These are phyloP conservation scores for Hypoxylon sp. DNA, from an alignment of 2,329 filamentous ascomycete genomes.

Conservation along the genomic window DNA sequence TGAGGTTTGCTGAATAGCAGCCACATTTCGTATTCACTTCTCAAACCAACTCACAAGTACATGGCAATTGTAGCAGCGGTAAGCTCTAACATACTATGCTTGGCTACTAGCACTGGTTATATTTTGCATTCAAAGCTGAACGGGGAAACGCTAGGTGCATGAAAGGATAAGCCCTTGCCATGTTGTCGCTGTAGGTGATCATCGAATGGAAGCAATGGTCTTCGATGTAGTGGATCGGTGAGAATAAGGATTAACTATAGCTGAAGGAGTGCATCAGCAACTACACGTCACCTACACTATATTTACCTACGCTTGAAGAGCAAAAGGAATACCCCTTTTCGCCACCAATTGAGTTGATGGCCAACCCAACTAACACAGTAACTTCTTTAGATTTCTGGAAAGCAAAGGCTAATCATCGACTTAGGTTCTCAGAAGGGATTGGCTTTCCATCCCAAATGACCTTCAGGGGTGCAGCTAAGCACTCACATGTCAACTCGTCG, in stretches of 20 bases:
- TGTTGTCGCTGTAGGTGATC: too few species aligned
- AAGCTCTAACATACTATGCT: constrained; percentile 18
- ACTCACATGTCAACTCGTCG: not conserved
- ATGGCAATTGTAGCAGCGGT: constrained; percentile 14
- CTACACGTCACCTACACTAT: too few species aligned
- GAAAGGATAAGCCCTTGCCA: not conserved
- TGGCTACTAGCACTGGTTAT: constrained; percentile 13
- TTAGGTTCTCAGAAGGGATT: constrained; percentile 1
- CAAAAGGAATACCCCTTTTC: too few species aligned
- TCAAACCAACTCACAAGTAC: constrained; percentile 14
- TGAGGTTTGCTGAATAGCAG: constrained; percentile 15
- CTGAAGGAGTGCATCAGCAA: too few species aligned
- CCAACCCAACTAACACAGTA: constrained; percentile 4
- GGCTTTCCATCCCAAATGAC: constrained; percentile 9
- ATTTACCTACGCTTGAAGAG: too few species aligned
- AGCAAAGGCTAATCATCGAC: not conserved
- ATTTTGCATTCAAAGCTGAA: constrained; percentile 16
- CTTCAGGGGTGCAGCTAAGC: constrained; percentile 17
- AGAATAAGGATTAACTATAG: too few species aligned
- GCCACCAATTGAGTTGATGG: too few species aligned
- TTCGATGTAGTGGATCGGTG: too few species aligned
- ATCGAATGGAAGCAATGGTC: too few species aligned
- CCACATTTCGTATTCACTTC: constrained; percentile 28
- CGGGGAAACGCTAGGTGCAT: not conserved
- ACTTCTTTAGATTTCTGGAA: not conserved